Evolutionary conservation across 2,329 filamentous ascomycete species (phyloP), one percentile per base, ranked within the genome.

Genomic region (Hirsutella thompsonii): DNA sequence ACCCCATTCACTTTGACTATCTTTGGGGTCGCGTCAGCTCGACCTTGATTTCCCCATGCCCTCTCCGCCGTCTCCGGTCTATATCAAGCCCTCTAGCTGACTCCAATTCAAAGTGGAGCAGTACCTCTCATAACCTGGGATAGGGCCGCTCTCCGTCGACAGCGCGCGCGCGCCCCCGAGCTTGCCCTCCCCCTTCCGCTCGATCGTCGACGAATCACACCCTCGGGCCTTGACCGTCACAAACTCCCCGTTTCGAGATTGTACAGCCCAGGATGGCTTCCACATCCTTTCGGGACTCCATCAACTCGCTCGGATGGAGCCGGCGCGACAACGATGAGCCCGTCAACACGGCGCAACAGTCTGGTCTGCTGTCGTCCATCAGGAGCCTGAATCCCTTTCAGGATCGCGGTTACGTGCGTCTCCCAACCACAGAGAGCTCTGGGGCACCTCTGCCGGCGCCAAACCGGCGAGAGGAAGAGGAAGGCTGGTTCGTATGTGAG

Each of bases 401-500:
- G 42, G 75, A 81, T 55, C 74, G 81, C 59, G 88, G 89, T 60
- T 93, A 94, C 74, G 82, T 96, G 50, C 81, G 84, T 60, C 78
- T 98, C 38, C 90, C 92, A 42, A 92, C 86, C 39, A 81, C 80
- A 51, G 89, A 94, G 58, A 73, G 74, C 50, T 71, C 85, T 29
- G 88, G 87, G 38, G 88, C 90, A 48, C 88, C 89, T 49, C 67
- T 95, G 38, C 90, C 90, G 40, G 88, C 88, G 46, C 78, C 86
- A 46, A 85, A 62, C 57, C 76, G 89, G 55, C 79, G 89, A 52
- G 89, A 95, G 58, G 92, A 96, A 63, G 90, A 96, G 59, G 92
- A 95, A 65, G 85, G 81, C 48, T 95, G 85, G 79, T 89, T 95
- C 76, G 81, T 84, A 55, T 70, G 92, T 98, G 77, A 90, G 92